A percentile compares a stretch with the other conserved stretches of the same genome.
Evolutionary conservation across 768 basidiomycete species (phyloP).

Genomic region (Termitomyces sp.): DNA sequence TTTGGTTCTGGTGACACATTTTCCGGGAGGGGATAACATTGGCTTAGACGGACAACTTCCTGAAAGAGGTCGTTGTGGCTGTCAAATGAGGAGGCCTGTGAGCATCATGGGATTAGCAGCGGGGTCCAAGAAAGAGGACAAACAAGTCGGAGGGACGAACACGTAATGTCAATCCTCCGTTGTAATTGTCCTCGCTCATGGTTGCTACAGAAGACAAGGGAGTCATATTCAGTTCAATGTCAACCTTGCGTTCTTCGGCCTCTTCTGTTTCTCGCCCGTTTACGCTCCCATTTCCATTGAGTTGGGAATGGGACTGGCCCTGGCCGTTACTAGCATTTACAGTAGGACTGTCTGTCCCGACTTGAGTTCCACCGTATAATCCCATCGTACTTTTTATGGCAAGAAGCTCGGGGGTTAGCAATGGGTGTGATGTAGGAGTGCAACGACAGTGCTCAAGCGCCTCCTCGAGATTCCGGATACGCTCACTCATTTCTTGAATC

Average conservation of each 20-base stretch:
- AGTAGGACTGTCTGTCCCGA: constrained; percentile 5
- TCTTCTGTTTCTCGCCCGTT: constrained; percentile 7
- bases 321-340: not conserved
- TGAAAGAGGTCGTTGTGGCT: constrained; percentile 24
- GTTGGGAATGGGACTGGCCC: not conserved
- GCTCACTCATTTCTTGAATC: constrained; percentile 62
- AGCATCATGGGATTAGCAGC: not conserved
- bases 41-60: constrained; percentile 47
- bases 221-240: constrained; percentile 10
- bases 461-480: constrained; percentile 57
- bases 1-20: constrained; percentile 45
- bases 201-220: not conserved
- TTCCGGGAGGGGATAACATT: constrained; percentile 48
- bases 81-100: constrained; percentile 11
- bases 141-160: not conserved
- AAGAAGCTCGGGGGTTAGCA: constrained; percentile 43
- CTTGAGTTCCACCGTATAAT: constrained; percentile 34
- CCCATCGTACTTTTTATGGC: constrained; percentile 53
- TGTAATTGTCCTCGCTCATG: not conserved
- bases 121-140: not conserved
- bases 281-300: not conserved
- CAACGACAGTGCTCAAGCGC: constrained; percentile 33
- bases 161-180: not conserved
- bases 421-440: constrained; percentile 35
- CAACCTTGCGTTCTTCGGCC: constrained; percentile 11